A percentile compares a stretch with the other conserved stretches of the same genome.
Evolutionary conservation across 176 grass and related monocot genomes (phyloP).

Genomic region (Oryza rufipogon): DNA sequence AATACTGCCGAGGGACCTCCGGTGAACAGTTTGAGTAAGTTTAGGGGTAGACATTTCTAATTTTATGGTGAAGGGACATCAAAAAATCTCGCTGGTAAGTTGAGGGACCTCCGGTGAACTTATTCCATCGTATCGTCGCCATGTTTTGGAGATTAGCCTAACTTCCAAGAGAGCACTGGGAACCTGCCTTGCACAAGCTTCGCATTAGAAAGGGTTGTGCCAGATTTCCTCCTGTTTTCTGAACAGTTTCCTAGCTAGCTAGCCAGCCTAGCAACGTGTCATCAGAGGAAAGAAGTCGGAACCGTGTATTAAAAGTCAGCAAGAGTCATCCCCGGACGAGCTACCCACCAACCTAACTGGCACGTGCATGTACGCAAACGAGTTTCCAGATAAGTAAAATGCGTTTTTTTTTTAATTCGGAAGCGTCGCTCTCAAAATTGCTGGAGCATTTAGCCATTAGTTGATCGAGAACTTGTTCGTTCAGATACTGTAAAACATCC

Average conservation of each 20-base stretch:
- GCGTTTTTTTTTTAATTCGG: not conserved
- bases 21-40: too few species aligned
- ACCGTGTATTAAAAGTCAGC: not conserved
- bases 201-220: not conserved
- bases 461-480: not conserved
- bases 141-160: not conserved
- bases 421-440: not conserved
- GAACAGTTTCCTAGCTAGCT: not conserved
- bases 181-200: not conserved
- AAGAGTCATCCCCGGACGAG: not conserved
- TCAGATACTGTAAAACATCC: not conserved
- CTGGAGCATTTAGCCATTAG: not conserved
- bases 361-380: not conserved
- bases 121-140: not conserved
- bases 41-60: too few species aligned
- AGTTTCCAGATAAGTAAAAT: not conserved
- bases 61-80: too few species aligned
- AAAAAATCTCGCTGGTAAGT: too few species aligned
- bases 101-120: too few species aligned
- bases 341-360: not conserved
- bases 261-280: not conserved
- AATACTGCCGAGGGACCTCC: too few species aligned
- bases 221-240: not conserved
- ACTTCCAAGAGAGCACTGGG: not conserved
- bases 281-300: too few species aligned